Conservation (phyloP, 2,329 filamentous ascomycete species). For the Mollisia scopiformis region DNA sequence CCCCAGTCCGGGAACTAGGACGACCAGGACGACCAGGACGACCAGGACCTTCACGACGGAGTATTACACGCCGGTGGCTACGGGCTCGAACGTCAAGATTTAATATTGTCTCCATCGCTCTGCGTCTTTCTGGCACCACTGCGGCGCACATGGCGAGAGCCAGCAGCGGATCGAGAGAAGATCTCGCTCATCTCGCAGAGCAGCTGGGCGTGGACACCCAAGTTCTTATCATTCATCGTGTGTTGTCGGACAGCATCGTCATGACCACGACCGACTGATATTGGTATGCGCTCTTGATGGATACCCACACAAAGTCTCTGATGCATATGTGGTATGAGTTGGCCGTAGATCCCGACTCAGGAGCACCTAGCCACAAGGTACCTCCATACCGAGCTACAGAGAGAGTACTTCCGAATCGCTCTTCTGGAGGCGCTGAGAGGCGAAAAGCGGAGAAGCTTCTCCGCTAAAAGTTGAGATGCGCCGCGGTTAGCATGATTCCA, state of each 20-base stretch:
- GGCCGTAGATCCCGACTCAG: constrained; percentile 7
- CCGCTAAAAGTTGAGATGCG: neutral
- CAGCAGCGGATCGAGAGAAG: neutral
- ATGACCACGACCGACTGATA: neutral
- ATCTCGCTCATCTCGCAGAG: neutral
- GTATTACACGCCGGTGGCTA: neutral
- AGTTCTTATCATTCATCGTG: constrained; percentile 11
- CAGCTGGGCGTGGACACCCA: neutral
- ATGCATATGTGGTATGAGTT: constrained; percentile 14
- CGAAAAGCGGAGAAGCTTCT: constrained; percentile 6
- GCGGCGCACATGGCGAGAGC: neutral
- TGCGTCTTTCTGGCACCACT: constrained; percentile 1
- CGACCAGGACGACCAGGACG: neutral
- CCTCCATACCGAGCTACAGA: neutral
- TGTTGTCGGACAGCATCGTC: neutral
- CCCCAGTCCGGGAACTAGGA: neutral
- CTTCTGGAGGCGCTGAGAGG: neutral
- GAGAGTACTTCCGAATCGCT: constrained; percentile 6
- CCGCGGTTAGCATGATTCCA: constrained; percentile 2
- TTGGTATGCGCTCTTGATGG: neutral
- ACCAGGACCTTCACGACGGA: neutral
- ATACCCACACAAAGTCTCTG: constrained; percentile 2
- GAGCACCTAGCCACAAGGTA: neutral
- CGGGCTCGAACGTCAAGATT: neutral
- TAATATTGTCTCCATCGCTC: neutral